Evolutionary conservation across 1,284 basidiomycete genomes (phyloP), one percentile per base, ranked within the genome.

Genomic region (Fomitopsis betulina): DNA sequence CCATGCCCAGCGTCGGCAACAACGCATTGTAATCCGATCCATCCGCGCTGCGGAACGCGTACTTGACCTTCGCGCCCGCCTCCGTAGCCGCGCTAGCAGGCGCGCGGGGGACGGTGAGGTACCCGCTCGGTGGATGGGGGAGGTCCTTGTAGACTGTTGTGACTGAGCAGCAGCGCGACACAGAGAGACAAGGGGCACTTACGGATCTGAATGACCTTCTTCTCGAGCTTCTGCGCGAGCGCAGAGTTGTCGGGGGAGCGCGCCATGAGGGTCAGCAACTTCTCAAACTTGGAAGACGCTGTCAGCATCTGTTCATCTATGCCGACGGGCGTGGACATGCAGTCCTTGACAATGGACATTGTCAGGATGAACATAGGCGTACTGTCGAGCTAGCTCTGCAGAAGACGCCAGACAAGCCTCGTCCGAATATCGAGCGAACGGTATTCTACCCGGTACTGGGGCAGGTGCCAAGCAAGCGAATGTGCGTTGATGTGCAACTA

Each of bases 11-110:
- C 50, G 86, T 76, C 0, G 93, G 93, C 32, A 76, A 64, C 63
- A 84, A 78, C 40, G 84, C 77, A 65, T 92, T 93, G 73, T 94
- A 93, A 65, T 78, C 75, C 19, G 85, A 84, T 6, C 91, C 91
- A 69, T 93, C 89, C 12, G 89, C 86, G 3, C 79, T 73, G 32
- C 91, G 83, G 76, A 82, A 91, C 2, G 84, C 79, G 60, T 62
- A 62, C 35, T 17, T 15, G 4, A 15, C 25, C 13, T 55, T 39
- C 49, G 2, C 15, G 27, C 40, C 12, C 12, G 37, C n/a, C 13
- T 49, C 17, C 8, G 53, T 25, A 1, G 17, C 10, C 9, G 53
- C 7, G n/a, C 45, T 21, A 2, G 45, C 9, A 10, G 30, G 38
- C 17, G 21, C 32, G 23, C 23, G 10, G 12, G 61, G 62, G 30